Evolutionary conservation across 768 basidiomycete species (phyloP).

Genomic region (Phylloporus rhodoxanthus): DNA sequence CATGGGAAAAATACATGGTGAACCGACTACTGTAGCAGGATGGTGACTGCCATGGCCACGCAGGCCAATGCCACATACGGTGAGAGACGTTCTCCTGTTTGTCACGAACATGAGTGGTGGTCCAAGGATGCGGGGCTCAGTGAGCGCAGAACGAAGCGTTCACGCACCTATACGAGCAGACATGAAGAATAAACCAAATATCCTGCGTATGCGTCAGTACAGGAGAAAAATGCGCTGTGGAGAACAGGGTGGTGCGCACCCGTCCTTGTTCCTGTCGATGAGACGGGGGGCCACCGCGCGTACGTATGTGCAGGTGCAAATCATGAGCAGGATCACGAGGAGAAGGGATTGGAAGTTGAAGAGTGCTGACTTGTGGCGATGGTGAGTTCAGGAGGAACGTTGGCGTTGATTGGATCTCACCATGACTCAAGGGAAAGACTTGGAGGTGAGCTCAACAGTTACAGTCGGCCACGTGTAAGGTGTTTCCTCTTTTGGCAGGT

Average conservation of each 20-base stretch:
- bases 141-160: background rate
- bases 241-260: constrained; percentile 44
- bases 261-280: constrained; percentile 90
- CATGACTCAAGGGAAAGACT: constrained; percentile 7
- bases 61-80: constrained; percentile 95
- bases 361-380: constrained; percentile 67
- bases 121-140: background rate
- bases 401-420: constrained; percentile 3
- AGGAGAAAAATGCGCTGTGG: background rate
- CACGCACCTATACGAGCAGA: constrained; percentile 85
- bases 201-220: constrained; percentile 41
- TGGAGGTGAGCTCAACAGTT: background rate
- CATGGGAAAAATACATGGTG: background rate
- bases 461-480: background rate
- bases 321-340: constrained; percentile 85
- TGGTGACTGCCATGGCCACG: constrained; percentile 82
- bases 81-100: constrained; percentile 84
- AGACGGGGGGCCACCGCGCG: constrained; percentile 85
- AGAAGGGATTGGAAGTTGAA: constrained; percentile 98
- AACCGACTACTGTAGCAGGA: constrained; percentile 41
- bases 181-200: constrained; percentile 92
- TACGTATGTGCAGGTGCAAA: constrained; percentile 96
- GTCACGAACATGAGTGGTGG: background rate
- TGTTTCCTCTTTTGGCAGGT: background rate
- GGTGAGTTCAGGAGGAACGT: background rate